phyloP scores from a whole-genome alignment of 1,139 yeast species.

The Wickerhamomyces sp. region DNA sequence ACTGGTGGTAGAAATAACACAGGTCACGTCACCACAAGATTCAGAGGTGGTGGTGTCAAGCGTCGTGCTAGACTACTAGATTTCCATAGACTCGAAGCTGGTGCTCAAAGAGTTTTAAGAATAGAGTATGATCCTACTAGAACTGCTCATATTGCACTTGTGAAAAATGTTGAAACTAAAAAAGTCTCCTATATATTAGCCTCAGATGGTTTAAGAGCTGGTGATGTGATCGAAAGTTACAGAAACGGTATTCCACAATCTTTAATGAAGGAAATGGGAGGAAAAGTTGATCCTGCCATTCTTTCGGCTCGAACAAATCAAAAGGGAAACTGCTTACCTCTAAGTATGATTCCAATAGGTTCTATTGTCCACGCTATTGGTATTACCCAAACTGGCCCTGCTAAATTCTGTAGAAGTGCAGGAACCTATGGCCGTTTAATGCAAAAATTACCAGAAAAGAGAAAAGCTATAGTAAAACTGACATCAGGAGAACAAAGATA shows the following conservation, averaged over 20 bases:
- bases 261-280: constrained; percentile 77
- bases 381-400: constrained; percentile 73
- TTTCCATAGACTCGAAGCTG: constrained; percentile 60
- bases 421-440: constrained; percentile 91
- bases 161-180: constrained; percentile 61
- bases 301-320: constrained; percentile 83
- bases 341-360: constrained; percentile 90
- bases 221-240: constrained; percentile 87
- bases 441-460: constrained; percentile 68
- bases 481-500: constrained; percentile 94
- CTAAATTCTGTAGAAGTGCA: constrained; percentile 87
- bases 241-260: constrained; percentile 83
- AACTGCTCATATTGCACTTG: constrained; percentile 86
- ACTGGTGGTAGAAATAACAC: constrained; percentile 87
- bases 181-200: constrained; percentile 80
- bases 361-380: constrained; percentile 88
- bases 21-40: constrained; percentile 88
- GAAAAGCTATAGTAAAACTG: constrained; percentile 73
- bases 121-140: constrained; percentile 97
- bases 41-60: constrained; percentile 96
- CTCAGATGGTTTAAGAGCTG: constrained; percentile 87
- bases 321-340: constrained; percentile 92
- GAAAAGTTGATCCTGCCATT: constrained; percentile 88
- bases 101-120: constrained; percentile 76
- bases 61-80: constrained; percentile 83